phyloP scores from a whole-genome alignment of 306 rosid species.

The Nissolia schottii region DNA sequence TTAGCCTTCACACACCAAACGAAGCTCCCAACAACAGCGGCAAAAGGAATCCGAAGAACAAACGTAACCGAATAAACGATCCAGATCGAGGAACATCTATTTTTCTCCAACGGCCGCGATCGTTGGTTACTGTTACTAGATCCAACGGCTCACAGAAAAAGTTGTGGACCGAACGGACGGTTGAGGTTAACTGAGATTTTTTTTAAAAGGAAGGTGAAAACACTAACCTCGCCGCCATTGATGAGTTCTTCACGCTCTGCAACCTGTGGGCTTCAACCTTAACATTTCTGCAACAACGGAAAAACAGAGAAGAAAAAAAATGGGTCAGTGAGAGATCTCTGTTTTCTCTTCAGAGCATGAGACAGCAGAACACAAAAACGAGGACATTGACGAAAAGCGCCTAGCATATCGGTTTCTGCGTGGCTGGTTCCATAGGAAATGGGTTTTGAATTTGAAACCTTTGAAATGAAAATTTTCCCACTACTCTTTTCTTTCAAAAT shows the following conservation, averaged over 20 bases:
- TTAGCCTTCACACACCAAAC: background rate
- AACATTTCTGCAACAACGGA: conserved; percentile 37
- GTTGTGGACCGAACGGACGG: conserved; percentile 14
- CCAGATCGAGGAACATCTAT: conserved; percentile 51
- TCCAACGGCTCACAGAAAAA: conserved; percentile 33
- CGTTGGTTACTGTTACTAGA: conserved; percentile 10
- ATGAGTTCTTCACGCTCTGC: conserved; percentile 65
- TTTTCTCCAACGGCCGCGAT: conserved; percentile 46
- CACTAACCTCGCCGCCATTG: conserved; percentile 75
- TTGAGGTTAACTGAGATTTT: conserved; percentile 22
- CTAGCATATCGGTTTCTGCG: background rate
- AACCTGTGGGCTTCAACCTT: conserved; percentile 37
- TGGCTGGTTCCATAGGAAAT: no score
- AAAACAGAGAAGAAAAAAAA: background rate
- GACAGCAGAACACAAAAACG: background rate
- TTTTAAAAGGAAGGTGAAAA: background rate
- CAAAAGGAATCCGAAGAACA: conserved; percentile 49
- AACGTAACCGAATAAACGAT: conserved; percentile 63
- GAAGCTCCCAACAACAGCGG: background rate
- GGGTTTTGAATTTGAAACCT: background rate
- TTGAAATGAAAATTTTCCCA: background rate
- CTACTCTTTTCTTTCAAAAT: background rate
- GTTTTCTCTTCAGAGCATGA: background rate
- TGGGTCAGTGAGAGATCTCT: conserved; percentile 9
- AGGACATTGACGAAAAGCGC: background rate